Evolutionary conservation across 805 yeast genomes (phyloP), one percentile per base, ranked within the genome.

Genomic region (Ogataea nitratoaversa): DNA sequence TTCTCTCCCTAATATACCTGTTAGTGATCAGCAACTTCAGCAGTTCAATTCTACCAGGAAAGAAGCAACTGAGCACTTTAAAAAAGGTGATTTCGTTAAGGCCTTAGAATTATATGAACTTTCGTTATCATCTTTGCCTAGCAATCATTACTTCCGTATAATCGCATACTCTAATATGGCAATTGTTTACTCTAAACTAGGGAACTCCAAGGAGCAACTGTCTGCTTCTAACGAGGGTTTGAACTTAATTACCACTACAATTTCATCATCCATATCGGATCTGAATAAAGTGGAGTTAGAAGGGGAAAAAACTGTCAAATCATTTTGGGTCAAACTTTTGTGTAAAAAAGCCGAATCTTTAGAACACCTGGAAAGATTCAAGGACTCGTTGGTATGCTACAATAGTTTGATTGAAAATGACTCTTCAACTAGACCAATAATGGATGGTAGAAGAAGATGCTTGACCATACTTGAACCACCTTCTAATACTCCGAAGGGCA

Each of bases 391-490:
- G 19, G 67, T 61, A 0, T 57, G 75, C 5, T 91, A 88, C 68
- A 74, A 72, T 42, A 59, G 67, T 25, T 68, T 90, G 37, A 70
- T 93, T 14, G 75, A 77, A 41, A 75, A 78, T 43, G 95, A 95
- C 0, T 76, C 75, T 19, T 74, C 80, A 2, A 75, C 78, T 24
- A 77, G 79, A 43, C 67, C 74, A 23, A 69, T 78, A 0, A 64
- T 91, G 74, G 96, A 86, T 36, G 95, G 91, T 2, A 88, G 79
- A 56, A 73, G 91, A 52, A 73, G 99, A 42, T 85, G 96, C 44
- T 73, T 74, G 37, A 72, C 72, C 14, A 76, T 80, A 1, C 59
- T 89, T 17, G 61, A 60, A 44, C 50, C 67, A 5, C 71, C 77
- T 42, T 93, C 8, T 46, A 47, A 32, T 59, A 59, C 22, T n/a